Evolutionary conservation across 495 filamentous ascomycete genomes (phyloP), one percentile per base, ranked within the genome.

Genomic region (Delitschia confertaspora): DNA sequence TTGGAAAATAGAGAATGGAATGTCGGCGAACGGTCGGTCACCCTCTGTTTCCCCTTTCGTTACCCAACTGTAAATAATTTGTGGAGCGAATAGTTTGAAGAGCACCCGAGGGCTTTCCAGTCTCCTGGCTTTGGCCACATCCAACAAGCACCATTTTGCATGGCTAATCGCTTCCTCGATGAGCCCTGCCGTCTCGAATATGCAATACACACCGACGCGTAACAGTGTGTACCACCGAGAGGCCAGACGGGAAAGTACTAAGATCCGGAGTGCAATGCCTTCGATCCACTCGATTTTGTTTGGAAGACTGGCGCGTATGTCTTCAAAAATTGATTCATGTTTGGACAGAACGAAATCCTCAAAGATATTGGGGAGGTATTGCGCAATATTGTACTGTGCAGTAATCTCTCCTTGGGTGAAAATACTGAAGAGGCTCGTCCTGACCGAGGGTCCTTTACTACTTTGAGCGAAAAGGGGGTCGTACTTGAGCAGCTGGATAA

Each of bases 41-140:
- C 63, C 60, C 45, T 82, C 74, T n/a, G n/a, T n/a, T n/a, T n/a
- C n/a, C n/a, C n/a, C n/a, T n/a, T n/a, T n/a, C n/a, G n/a, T n/a
- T 2, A 88, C 74, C 93, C 91, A 96, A 0, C 88, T 93, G 59
- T 85, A 93, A 3, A 96, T 68, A n/a, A 96, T 71, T 60, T 99
- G 93, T 17, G 88, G 79, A 13, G 83, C 78, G 56, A 95, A 96
- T 3, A 96, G 69, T n/a, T 69, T 72, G 59, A 96, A 95, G 3
- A 99, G 60, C 29, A 78, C 71, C 53, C 71, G 73, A 1, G 83
- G 68, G 27, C 74, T 69, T 24, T 66, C 56, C 24, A 95, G 72
- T 2, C 73, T 68, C 26, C 93, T 69, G 4, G 72, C 65, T 30
- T 60, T 65, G 4, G 87, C 74, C 18, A 95, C 74, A 32, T 71